Conservation (phyloP, 345 rosid genomes). For the Lagerstroemia speciosa region DNA sequence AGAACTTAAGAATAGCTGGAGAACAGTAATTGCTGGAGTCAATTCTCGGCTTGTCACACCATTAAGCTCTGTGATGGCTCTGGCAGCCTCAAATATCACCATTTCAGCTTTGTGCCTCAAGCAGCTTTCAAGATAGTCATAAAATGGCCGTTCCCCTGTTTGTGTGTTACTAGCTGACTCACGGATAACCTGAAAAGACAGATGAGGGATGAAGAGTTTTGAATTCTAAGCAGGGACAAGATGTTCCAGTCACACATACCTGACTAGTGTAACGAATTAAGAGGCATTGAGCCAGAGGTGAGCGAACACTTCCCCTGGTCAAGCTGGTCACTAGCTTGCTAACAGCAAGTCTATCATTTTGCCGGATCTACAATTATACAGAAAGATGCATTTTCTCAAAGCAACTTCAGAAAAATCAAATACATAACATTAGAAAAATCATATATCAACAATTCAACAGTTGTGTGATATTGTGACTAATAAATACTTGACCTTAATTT, state of each 20-base stretch:
- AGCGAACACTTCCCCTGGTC: conserved; percentile 95
- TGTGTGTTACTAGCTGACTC: conserved; percentile 64
- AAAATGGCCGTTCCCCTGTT: conserved; percentile 85
- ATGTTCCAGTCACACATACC: conserved; percentile 24
- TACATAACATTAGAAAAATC: neutral
- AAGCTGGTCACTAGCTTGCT: conserved; percentile 89
- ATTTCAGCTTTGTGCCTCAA: conserved; percentile 95
- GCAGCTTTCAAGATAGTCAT: conserved; percentile 90
- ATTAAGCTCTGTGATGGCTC: conserved; percentile 93
- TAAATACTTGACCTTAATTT: neutral
- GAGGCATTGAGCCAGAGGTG: conserved; percentile 95
- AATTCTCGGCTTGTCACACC: conserved; percentile 87
- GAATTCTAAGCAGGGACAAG: neutral
- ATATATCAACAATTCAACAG: neutral
- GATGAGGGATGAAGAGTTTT: neutral
- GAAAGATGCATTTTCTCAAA: neutral
- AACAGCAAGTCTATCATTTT: conserved; percentile 91
- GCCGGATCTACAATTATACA: conserved; percentile 58
- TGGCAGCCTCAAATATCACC: conserved; percentile 97
- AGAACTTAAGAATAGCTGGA: conserved; percentile 92
- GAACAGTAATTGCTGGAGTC: conserved; percentile 97
- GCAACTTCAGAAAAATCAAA: neutral
- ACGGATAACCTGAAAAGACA: conserved; percentile 58
- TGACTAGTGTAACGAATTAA: conserved; percentile 88
- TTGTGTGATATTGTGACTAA: too few species aligned